Evolutionary conservation across 768 basidiomycete genomes (phyloP), one percentile per base, ranked within the genome.

Genomic region (Suillus hirtellus): DNA sequence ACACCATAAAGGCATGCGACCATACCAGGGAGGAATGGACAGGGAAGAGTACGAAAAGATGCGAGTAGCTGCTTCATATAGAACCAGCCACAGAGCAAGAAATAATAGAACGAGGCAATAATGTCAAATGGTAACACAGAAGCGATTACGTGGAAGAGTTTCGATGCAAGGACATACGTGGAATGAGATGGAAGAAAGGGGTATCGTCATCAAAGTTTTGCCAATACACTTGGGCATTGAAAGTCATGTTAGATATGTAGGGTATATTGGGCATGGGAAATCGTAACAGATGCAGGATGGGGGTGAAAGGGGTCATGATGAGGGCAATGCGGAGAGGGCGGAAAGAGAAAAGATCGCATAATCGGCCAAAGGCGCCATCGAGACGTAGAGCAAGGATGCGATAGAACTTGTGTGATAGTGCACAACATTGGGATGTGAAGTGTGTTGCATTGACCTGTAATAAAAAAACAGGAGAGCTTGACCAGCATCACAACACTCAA

Each of bases 251-350:
- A 58, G 40, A 43, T 58, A 42, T 40, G 40, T 58, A 11, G 56
- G 56, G 56, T 58, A 58, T 58, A 58, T 56, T 15, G 55, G 38
- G 55, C 37, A 56, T 38, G 40, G 56, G 17, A 24, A 27, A 58
- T 73, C 66, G 68, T 67, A 72, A 73, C 71, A 70, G 73, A 76
- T 74, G 76, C 75, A 75, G 52, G 75, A 68, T 65, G 73, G 71
- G 73, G 71, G 71, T 71, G 60, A 74, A 52, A 24, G 60, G 62
- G 68, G 70, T 73, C 71, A 65, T 66, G 67, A 60, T 70, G 73
- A 66, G 49, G 21, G 52, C 62, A 53, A 62, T 44, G 53, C 35
- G 43, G 55, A 43, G 60, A 60, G 53, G 56, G 35, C 59, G 49
- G 37, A 34, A 50, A 54, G 24, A 40, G 15, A 55, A 58, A 58